These are phyloP conservation scores for Tolypocladium sp. DNA, from an alignment of 2,329 filamentous ascomycete species.

Conservation along the genomic window DNA sequence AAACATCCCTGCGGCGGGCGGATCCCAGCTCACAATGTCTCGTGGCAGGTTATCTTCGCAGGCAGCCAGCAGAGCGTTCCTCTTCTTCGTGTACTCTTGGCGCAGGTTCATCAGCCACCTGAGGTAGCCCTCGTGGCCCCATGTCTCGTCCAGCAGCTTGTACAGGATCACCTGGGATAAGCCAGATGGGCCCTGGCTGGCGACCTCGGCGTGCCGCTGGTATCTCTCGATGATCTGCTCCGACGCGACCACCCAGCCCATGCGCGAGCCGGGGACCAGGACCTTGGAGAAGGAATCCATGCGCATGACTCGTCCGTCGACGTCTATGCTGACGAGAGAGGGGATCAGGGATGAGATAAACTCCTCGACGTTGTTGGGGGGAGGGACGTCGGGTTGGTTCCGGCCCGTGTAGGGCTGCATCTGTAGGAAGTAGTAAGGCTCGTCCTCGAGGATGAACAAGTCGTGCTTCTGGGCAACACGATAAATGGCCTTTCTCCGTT, in stretches of 20 bases:
- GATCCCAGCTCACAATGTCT: slow-evolving; percentile 68
- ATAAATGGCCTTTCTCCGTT: slow-evolving; percentile 66
- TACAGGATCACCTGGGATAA: slow-evolving; percentile 76
- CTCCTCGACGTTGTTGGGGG: slow-evolving; percentile 53
- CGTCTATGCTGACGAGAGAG: slow-evolving; percentile 69
- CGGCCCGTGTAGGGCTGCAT: slow-evolving; percentile 65
- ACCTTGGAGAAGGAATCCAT: slow-evolving; percentile 94
- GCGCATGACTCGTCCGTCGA: slow-evolving; percentile 79
- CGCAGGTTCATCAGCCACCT: slow-evolving; percentile 81
- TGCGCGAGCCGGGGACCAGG: slow-evolving; percentile 68
- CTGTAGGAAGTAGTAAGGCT: slow-evolving; percentile 91
- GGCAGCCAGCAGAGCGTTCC: slow-evolving; percentile 68
- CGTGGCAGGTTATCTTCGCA: slow-evolving; percentile 70
- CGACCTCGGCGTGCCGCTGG: slow-evolving; percentile 71
- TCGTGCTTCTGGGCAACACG: slow-evolving; percentile 74
- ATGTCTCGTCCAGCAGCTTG: slow-evolving; percentile 85
- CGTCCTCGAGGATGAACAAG: slow-evolving; percentile 80
- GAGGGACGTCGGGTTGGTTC: slow-evolving; percentile 38
- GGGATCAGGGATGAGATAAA: slow-evolving; percentile 59
- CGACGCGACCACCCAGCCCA: slow-evolving; percentile 84
- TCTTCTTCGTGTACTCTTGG: slow-evolving; percentile 68
- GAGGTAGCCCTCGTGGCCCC: slow-evolving; percentile 87
- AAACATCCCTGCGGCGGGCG: slow-evolving; percentile 90
- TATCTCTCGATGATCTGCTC: slow-evolving; percentile 79
- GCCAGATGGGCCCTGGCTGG: slow-evolving; percentile 77